These are phyloP conservation scores for Yamadazyma philogaea DNA, from an alignment of 805 yeast species.

Conservation along the genomic window DNA sequence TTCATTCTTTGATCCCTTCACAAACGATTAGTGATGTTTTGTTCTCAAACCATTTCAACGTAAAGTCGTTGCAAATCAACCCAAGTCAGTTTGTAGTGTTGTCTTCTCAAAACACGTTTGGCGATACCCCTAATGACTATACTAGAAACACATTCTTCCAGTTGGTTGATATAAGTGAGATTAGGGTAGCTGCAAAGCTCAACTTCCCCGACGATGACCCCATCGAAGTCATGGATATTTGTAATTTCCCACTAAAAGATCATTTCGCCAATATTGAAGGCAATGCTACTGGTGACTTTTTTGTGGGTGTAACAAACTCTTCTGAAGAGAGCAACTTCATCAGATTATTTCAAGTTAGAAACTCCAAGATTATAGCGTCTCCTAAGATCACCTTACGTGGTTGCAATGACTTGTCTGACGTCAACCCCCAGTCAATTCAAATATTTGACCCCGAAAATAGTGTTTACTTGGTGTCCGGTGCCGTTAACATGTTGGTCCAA, in stretches of 20 bases:
- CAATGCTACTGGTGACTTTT: not conserved
- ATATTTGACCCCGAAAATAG: slow-evolving; percentile 13
- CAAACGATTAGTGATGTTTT: slow-evolving; percentile 8
- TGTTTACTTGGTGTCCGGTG: slow-evolving; percentile 19
- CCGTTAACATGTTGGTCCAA: slow-evolving; percentile 13
- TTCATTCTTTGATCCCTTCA: slow-evolving; percentile 5
- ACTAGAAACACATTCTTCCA: slow-evolving; percentile 16
- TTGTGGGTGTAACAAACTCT: not conserved
- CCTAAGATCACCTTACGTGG: slow-evolving; percentile 13
- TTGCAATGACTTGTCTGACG: slow-evolving; percentile 8
- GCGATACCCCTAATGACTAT: slow-evolving; percentile 14
- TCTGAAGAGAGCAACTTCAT: slow-evolving; percentile 3
- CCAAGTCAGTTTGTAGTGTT: slow-evolving; percentile 15
- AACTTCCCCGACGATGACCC: slow-evolving; percentile 11
- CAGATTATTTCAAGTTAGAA: slow-evolving; percentile 12
- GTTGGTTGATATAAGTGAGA: slow-evolving; percentile 15
- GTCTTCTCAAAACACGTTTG: slow-evolving; percentile 16
- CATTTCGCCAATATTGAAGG: not conserved
- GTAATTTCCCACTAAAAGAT: slow-evolving; percentile 5
- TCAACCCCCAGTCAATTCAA: slow-evolving; percentile 16
- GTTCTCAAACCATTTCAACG: slow-evolving; percentile 17
- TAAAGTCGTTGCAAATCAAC: slow-evolving; percentile 17
- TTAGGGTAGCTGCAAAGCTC: slow-evolving; percentile 14
- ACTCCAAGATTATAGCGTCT: slow-evolving; percentile 10
- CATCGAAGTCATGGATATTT: slow-evolving; percentile 20